Conservation (phyloP, 75 land plant species). For the Larix kaempferi region DNA sequence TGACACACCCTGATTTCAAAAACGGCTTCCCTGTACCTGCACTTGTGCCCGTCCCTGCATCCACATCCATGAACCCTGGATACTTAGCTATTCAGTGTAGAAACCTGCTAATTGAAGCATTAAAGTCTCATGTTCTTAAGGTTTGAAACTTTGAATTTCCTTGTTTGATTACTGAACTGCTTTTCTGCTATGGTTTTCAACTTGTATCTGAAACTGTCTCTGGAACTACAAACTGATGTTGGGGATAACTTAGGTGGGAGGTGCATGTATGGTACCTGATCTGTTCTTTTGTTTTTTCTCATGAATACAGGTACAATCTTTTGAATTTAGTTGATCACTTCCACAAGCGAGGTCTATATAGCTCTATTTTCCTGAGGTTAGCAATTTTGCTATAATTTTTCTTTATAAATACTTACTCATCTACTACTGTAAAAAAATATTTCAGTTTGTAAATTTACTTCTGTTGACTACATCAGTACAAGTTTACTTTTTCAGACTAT, state of each 20-base stretch:
- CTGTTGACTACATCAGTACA: not conserved
- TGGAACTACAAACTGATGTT: not conserved
- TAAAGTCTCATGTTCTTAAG: not conserved
- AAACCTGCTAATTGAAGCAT: not conserved
- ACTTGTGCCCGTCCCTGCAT: too few relatives aligned
- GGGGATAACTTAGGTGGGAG: not conserved
- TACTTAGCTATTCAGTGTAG: not conserved
- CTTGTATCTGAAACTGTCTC: not conserved
- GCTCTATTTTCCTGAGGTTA: slow-evolving; percentile 79
- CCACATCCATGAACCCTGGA: too few relatives aligned
- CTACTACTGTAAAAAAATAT: not conserved
- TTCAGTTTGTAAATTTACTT: too few relatives aligned
- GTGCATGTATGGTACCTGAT: not conserved
- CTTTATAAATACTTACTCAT: not conserved
- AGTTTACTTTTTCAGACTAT: not conserved
- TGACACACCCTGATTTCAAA: too few relatives aligned
- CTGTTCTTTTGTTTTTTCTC: not conserved
- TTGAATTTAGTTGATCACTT: slow-evolving; percentile 77
- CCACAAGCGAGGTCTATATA: slow-evolving; percentile 80
- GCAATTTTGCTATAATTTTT: not conserved
- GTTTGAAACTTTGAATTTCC: not conserved
- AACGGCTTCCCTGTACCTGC: too few relatives aligned
- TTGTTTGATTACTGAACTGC: not conserved
- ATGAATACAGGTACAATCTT: slow-evolving; percentile 72
- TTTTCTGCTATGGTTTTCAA: too few relatives aligned